These are phyloP conservation scores for Pleurotus eryngii DNA, from an alignment of 768 basidiomycete genomes.

Conservation along the genomic window DNA sequence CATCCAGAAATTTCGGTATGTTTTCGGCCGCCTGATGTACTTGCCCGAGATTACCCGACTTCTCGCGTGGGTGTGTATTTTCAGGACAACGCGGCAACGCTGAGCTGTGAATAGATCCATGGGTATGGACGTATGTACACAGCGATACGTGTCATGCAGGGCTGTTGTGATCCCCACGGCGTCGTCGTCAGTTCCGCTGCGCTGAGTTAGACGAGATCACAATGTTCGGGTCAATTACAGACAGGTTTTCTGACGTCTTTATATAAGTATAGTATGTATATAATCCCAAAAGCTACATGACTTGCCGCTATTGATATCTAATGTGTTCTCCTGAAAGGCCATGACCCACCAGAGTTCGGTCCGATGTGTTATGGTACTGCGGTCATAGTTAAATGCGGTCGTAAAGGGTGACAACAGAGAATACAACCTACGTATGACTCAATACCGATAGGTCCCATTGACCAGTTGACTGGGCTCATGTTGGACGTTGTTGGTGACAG, in stretches of 20 bases:
- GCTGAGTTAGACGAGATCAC: conserved; percentile 3
- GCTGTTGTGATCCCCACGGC: background rate
- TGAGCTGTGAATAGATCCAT: conserved; percentile 1
- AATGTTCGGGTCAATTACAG: background rate
- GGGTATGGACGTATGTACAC: background rate
- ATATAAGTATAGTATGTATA: conserved; percentile 1
- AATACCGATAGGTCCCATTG: conserved; percentile 43
- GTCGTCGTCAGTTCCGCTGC: background rate
- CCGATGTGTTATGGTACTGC: conserved; percentile 29
- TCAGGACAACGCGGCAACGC: background rate
- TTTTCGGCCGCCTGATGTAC: background rate
- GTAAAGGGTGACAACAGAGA: background rate
- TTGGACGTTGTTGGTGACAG: conserved; percentile 45
- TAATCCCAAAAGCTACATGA: conserved; percentile 1
- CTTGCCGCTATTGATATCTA: conserved; percentile 34
- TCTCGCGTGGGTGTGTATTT: conserved; percentile 3
- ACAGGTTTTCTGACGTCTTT: background rate
- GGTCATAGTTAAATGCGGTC: conserved; percentile 2
- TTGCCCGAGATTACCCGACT: background rate
- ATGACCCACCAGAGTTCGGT: conserved; percentile 35
- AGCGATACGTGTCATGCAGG: background rate
- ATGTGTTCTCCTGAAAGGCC: conserved; percentile 37
- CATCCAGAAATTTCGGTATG: background rate
- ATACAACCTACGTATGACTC: conserved; percentile 59
- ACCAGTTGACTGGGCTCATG: conserved; percentile 41